A percentile compares a stretch with the other conserved stretches of the same genome.
Evolutionary conservation across 495 filamentous ascomycete species (phyloP).

Genomic region (Darksidea phi): DNA sequence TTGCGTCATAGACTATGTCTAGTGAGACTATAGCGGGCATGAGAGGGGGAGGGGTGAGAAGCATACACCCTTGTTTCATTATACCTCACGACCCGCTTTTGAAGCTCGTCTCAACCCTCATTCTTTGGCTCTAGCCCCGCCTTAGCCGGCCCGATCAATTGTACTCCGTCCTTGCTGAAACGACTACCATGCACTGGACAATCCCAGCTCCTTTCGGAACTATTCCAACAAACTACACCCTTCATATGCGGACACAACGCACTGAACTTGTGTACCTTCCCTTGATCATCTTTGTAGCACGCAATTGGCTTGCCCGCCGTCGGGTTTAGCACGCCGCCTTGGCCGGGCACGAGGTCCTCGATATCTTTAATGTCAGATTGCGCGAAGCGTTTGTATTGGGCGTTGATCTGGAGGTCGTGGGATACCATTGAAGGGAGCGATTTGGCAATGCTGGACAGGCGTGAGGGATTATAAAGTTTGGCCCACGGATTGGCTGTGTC

Average conservation of each 20-base stretch:
- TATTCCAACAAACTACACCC: conserved; percentile 58
- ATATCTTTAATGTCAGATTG: conserved; percentile 57
- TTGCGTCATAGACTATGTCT: too few species aligned
- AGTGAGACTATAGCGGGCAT: too few species aligned
- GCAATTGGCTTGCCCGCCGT: conserved; percentile 49
- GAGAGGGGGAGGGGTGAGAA: too few species aligned
- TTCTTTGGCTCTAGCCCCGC: too few species aligned
- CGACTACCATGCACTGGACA: conserved; percentile 55
- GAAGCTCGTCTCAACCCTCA: too few species aligned
- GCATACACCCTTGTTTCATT: too few species aligned
- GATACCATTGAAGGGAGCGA: conserved; percentile 43
- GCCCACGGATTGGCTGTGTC: conserved; percentile 52
- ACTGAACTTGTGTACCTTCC: conserved; percentile 50
- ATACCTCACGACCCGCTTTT: too few species aligned
- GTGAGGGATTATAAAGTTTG: conserved; percentile 51
- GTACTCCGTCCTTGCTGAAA: conserved; percentile 54
- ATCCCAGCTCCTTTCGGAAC: conserved; percentile 56
- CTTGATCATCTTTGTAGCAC: conserved; percentile 58
- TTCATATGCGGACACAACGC: conserved; percentile 59
- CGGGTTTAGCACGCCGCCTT: conserved; percentile 54
- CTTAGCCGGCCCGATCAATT: conserved; percentile 54
- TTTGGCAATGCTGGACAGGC: conserved; percentile 46
- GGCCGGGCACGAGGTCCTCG: conserved; percentile 51
- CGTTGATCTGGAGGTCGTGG: conserved; percentile 55
- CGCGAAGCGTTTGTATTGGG: conserved; percentile 57